Evolutionary conservation across 1,284 basidiomycete species (phyloP).

Genomic region (Cryptococcus sp.): DNA sequence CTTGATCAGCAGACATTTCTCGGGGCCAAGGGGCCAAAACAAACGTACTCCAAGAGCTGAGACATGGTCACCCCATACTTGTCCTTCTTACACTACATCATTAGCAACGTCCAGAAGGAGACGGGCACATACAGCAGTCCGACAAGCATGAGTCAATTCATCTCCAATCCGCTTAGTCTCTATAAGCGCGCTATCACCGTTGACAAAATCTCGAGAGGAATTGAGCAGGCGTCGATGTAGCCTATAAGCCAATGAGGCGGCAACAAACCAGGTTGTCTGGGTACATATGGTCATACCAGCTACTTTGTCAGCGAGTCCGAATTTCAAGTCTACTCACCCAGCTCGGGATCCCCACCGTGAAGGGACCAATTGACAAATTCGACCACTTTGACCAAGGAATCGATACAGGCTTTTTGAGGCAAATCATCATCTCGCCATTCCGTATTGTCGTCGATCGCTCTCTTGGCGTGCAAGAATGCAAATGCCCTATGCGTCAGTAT

Average conservation of each 20-base stretch:
- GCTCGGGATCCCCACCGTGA: conserved; percentile 7
- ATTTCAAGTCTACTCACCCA: conserved; percentile 15
- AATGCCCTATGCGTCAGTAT: too few species aligned
- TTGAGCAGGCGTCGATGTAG: conserved; percentile 4
- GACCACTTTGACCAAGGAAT: not conserved
- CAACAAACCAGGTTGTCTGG: not conserved
- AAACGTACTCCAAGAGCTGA: conserved; percentile 12
- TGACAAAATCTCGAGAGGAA: conserved; percentile 2
- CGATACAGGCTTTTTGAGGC: not conserved
- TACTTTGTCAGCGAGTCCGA: not conserved
- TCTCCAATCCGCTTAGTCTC: not conserved
- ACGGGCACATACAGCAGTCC: not conserved
- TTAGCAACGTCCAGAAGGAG: not conserved
- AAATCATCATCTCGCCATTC: not conserved
- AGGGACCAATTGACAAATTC: not conserved
- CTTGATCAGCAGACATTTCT: not conserved
- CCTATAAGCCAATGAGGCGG: conserved; percentile 1
- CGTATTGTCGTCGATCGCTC: not conserved
- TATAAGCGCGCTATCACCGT: not conserved
- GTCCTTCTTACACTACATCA: conserved; percentile 12
- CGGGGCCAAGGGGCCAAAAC: not conserved
- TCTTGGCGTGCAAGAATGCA: not conserved
- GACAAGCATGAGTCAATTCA: conserved; percentile 1
- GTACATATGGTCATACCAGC: not conserved
- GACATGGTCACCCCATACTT: conserved; percentile 8